Base-by-base conservation (phyloP, 441 rosid genomes). In the Arabidopsis hybrid region DNA sequence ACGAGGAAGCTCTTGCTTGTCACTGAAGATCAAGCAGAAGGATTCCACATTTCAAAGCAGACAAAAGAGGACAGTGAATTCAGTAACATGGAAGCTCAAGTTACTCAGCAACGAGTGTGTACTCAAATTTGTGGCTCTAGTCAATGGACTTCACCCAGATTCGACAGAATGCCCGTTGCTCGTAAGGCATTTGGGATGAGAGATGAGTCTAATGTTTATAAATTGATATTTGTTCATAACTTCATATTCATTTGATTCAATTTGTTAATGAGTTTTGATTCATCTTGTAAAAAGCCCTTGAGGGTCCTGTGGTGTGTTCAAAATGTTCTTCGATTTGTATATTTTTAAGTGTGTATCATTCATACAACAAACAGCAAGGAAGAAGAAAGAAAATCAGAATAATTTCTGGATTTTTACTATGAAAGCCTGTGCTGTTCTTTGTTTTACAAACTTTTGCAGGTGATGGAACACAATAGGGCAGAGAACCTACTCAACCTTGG, bases 61-160 rank as follows among this genome's bases (percentile, higher is more conserved):
- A n/a, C 69, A 18, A 65, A 35, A 42, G 26, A 65, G 57, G 40
- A 59, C 50, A 58, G 18, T 43, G 36, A 45, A 38, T 36, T 21
- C 76, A 26, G 38, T 42, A 43, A 65, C 69, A 65, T 71, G 80
- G 80, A 71, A 59, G 59, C 68, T 77, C 58, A 77, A 77, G 47
- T 35, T 77, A 26, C 67, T 12, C 64, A 77, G 72, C 72, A 65
- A 17, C 1, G 59, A 59, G 0, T 59, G 80, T 46, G 59, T 71
- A 34, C 46, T 77, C 50, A 77, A 71, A 71, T 59, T 77, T 3
- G 76, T 43, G 64, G 56, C 68, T 77, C 69, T 77, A 11, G 14
- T 77, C 45, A 77, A 65, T 65, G 80, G 69, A 65, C 76, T 77
- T 52, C 80, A 71, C 46, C 80, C 76, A n/a, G 68, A 65, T 65